phyloP scores from a whole-genome alignment of 176 grass and related monocot species.

The Elaeis guineensis region DNA sequence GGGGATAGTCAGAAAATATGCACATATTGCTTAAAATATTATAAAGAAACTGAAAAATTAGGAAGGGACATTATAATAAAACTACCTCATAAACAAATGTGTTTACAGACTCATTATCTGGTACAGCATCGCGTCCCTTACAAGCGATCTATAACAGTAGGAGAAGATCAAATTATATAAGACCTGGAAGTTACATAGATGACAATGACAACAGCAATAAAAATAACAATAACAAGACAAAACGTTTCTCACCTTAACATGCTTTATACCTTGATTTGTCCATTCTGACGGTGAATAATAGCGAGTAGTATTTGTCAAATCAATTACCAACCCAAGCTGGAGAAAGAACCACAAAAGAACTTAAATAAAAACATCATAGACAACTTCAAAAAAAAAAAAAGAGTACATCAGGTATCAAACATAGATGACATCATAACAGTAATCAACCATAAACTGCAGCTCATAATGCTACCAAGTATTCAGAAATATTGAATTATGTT shows the following conservation, averaged over 20 bases:
- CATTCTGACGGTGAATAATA: constrained; percentile 79
- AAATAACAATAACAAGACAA: not conserved
- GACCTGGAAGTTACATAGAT: no score
- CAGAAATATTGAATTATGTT: no score
- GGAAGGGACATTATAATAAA: constrained; percentile 1
- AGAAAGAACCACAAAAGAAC: constrained; percentile 11
- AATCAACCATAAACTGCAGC: no score
- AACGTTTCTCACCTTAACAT: constrained; percentile 72
- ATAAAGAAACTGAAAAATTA: not conserved
- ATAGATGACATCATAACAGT: no score
- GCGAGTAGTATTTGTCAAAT: constrained; percentile 92
- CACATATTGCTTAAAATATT: no score
- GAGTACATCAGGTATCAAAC: no score
- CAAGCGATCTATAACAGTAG: constrained; percentile 64
- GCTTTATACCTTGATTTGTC: constrained; percentile 83
- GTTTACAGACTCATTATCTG: constrained; percentile 91
- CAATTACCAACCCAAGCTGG: constrained; percentile 93
- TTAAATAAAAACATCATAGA: not conserved
- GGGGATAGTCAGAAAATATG: no score
- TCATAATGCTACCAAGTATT: no score
- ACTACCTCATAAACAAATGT: constrained; percentile 75
- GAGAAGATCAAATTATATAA: no score
- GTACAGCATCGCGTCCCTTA: constrained; percentile 87
- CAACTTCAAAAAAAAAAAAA: no score
- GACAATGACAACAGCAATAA: not conserved